Percentiles rank a stretch among this genome's conserved stretches.
Evolutionary conservation across 805 yeast species (phyloP).

Genomic region (Saturnispora ahearnii): DNA sequence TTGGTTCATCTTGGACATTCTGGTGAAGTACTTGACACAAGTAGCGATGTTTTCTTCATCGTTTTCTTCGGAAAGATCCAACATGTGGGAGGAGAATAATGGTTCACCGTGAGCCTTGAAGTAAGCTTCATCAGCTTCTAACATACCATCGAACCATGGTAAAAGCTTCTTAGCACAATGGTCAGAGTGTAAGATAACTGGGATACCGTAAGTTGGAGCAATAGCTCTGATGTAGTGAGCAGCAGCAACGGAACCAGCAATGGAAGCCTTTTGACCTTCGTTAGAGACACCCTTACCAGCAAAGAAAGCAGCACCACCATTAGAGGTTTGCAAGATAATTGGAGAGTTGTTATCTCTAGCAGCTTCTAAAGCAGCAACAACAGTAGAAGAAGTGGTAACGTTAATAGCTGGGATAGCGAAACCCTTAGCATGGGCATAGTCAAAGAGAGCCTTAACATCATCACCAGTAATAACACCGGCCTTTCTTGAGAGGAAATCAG

Average conservation of each 20-base stretch:
- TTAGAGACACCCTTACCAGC: slow-evolving; percentile 99
- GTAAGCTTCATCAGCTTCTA: slow-evolving; percentile 92
- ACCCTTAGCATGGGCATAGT: slow-evolving; percentile 85
- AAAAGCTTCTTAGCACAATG: slow-evolving; percentile 98
- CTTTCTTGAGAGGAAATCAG: slow-evolving; percentile 76
- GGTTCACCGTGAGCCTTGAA: slow-evolving; percentile 85
- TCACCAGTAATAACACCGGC: slow-evolving; percentile 99
- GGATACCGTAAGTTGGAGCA: slow-evolving; percentile 95
- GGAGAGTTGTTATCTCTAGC: slow-evolving; percentile 93
- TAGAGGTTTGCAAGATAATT: slow-evolving; percentile 92
- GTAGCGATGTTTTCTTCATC: slow-evolving; percentile 93
- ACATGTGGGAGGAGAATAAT: slow-evolving; percentile 97
- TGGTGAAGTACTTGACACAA: slow-evolving; percentile 89
- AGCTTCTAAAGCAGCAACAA: slow-evolving; percentile 92
- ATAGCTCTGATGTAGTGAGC: slow-evolving; percentile 95
- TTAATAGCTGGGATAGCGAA: slow-evolving; percentile 98
- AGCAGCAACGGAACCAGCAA: slow-evolving; percentile 92
- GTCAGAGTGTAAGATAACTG: slow-evolving; percentile 95
- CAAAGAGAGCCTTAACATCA: slow-evolving; percentile 79
- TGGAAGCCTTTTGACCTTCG: slow-evolving; percentile 88
- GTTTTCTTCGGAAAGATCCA: slow-evolving; percentile 92
- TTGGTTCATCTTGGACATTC: slow-evolving; percentile 90
- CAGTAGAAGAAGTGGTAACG: slow-evolving; percentile 96
- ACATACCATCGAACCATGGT: slow-evolving; percentile 99
- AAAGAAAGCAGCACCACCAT: slow-evolving; percentile 99